Conservation (phyloP, 352 stramenopile species). For the Phytophthora meadii region DNA sequence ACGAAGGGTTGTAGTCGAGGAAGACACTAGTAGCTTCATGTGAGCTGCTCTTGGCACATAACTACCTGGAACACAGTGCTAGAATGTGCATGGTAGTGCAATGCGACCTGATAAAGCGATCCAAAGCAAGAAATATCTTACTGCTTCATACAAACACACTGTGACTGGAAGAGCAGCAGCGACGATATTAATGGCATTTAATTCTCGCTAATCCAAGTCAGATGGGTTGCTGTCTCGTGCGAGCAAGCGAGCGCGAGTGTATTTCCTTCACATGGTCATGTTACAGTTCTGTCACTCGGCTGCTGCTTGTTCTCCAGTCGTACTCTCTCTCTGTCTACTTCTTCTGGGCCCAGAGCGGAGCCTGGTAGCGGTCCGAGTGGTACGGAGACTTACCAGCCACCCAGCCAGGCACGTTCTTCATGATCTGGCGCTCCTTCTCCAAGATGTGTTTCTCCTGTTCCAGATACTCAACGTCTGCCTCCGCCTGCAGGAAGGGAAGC, state of each 20-base stretch:
- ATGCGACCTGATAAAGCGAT: conserved; percentile 5
- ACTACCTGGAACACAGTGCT: conserved; percentile 12
- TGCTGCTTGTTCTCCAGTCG: conserved; percentile 1
- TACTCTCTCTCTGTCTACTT: conserved; percentile 44
- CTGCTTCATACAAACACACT: background rate
- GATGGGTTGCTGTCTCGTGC: conserved; percentile 10
- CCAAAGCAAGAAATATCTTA: conserved; percentile 26
- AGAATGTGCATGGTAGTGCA: conserved; percentile 8
- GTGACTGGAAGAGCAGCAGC: conserved; percentile 19
- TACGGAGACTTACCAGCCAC: conserved; percentile 89
- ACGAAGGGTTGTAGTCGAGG: conserved; percentile 82
- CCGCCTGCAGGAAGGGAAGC: conserved; percentile 94
- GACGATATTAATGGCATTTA: conserved; percentile 30
- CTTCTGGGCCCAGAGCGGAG: conserved; percentile 82
- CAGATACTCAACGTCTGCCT: conserved; percentile 94
- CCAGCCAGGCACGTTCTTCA: conserved; percentile 96
- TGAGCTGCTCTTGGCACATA: conserved; percentile 1
- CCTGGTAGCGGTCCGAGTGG: conserved; percentile 86
- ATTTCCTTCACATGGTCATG: conserved; percentile 38
- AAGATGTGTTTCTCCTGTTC: conserved; percentile 89
- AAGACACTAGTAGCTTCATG: background rate
- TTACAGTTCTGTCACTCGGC: conserved; percentile 23
- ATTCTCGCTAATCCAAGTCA: conserved; percentile 14
- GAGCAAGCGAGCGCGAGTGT: conserved; percentile 23
- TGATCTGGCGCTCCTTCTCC: conserved; percentile 93